phyloP scores from a whole-genome alignment of 2,329 filamentous ascomycete species.

The Pseudogymnoascus sp. region DNA sequence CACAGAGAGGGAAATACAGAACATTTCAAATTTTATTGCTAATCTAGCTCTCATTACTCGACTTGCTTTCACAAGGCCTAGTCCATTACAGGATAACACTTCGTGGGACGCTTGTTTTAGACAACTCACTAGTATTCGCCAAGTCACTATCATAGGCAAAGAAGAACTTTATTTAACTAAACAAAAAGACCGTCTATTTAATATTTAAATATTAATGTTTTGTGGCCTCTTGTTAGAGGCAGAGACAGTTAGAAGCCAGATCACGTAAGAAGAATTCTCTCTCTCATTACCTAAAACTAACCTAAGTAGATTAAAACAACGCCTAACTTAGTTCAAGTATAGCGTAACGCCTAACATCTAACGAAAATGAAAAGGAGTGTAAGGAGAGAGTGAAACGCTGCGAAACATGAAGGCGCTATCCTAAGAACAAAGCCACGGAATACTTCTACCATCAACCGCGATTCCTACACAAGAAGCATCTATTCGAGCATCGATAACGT shows the following conservation, averaged over 20 bases:
- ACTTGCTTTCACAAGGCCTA: not conserved
- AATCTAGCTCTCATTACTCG: not conserved
- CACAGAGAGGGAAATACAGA: conserved; percentile 8
- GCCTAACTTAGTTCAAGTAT: too few species aligned
- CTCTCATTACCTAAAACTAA: not conserved
- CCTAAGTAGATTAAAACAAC: not conserved
- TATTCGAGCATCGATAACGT: too few species aligned
- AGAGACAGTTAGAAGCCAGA: not conserved
- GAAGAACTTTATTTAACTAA: not conserved
- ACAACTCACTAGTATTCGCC: not conserved
- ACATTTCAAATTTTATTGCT: not conserved
- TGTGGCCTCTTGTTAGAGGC: not conserved
- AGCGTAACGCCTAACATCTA: too few species aligned
- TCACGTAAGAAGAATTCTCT: not conserved
- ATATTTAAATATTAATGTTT: too few species aligned
- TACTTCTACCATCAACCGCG: too few species aligned
- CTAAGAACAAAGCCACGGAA: too few species aligned
- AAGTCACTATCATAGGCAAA: not conserved
- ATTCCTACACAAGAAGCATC: too few species aligned
- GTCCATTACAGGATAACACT: not conserved
- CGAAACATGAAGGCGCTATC: not conserved
- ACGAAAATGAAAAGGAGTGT: not conserved
- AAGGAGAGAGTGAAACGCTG: not conserved
- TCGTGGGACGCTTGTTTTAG: not conserved
- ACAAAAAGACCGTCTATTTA: not conserved